Evolutionary conservation across 2,329 filamentous ascomycete species (phyloP).

Genomic region (Teratosphaeria nubilosa): DNA sequence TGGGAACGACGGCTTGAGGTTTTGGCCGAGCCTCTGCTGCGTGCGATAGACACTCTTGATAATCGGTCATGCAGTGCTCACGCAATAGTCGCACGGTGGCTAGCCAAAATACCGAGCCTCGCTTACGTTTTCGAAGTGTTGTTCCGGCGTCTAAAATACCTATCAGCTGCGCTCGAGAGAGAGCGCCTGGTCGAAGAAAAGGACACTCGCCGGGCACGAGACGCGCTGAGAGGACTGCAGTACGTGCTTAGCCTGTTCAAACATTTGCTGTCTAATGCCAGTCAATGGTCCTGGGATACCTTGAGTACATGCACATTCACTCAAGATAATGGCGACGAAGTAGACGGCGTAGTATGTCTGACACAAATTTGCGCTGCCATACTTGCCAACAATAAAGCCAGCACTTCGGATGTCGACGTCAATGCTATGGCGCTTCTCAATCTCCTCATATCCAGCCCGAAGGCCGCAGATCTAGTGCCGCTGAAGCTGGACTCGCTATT

Average conservation of each 20-base stretch:
- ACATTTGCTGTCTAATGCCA: constrained; percentile 57
- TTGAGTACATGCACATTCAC: constrained; percentile 5
- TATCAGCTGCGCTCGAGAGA: no score
- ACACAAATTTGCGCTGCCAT: not conserved
- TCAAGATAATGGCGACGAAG: constrained; percentile 2
- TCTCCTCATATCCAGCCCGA: not conserved
- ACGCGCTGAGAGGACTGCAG: constrained; percentile 52
- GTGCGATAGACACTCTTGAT: constrained; percentile 67
- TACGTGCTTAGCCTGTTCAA: constrained; percentile 66
- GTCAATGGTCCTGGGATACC: constrained; percentile 17
- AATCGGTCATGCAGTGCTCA: constrained; percentile 65
- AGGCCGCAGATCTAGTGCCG: constrained; percentile 8
- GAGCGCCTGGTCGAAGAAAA: not conserved
- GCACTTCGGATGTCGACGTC: not conserved
- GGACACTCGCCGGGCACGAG: not conserved
- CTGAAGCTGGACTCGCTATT: constrained; percentile 18
- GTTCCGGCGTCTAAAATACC: constrained; percentile 7
- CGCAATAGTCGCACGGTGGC: constrained; percentile 70
- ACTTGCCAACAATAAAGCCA: not conserved
- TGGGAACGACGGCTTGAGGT: constrained; percentile 39
- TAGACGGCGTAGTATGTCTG: not conserved
- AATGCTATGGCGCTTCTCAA: not conserved
- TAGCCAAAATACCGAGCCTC: constrained; percentile 52
- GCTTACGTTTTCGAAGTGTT: constrained; percentile 36
- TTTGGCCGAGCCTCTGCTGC: constrained; percentile 68